Base-by-base conservation (phyloP, 176 grass and related monocot genomes). In the Avena insularis region DNA sequence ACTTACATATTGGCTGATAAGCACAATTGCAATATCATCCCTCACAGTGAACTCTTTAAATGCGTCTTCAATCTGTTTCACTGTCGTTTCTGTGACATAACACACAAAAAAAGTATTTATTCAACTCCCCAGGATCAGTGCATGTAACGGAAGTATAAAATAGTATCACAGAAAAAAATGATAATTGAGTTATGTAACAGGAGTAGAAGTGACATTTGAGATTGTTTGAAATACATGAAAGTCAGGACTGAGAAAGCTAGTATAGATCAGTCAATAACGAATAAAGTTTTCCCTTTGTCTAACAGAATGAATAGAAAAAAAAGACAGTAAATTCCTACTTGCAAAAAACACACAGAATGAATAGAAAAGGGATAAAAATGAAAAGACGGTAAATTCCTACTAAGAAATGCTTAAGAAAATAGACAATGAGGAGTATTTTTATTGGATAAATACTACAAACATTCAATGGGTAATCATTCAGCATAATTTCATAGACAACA, bases 1-100 rank as follows among this genome's bases (percentile, higher is more conserved):
- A 89, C 93, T 95, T 89, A 95, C 93, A 76, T 91, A 95, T 95
- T 95, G 93, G 78, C 91, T 95, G 84, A 95, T 95, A 29, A 95
- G 66, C 65, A 95, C 94, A 86, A 95, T 89, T 10, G 91, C 91
- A 86, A 95, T 80, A 65, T 95, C 91, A 58, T 95, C 91, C 88
- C 94, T 95, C 2, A 84, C 20, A 9, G 91, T 95, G 81, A 95
- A 95, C 17, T 93, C 94, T 82, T 93, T 95, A 74, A 95, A 93
- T 77, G 94, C 78, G 81, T 95, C 94, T 87, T 95, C 94, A 86
- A 95, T 89, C 69, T 92, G 88, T 83, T 95, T 95, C 21, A 91
- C 84, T 25, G 91, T 95, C 33, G 91, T 95, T 93, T 95, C 94
- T 95, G 71, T 56, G 69, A 57, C 29, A 79, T 50, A 75, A 8